Percentiles rank a stretch among this genome's conserved stretches.
phyloP scores from a whole-genome alignment of 2,329 filamentous ascomycete species.

The Aspergillus sp. region DNA sequence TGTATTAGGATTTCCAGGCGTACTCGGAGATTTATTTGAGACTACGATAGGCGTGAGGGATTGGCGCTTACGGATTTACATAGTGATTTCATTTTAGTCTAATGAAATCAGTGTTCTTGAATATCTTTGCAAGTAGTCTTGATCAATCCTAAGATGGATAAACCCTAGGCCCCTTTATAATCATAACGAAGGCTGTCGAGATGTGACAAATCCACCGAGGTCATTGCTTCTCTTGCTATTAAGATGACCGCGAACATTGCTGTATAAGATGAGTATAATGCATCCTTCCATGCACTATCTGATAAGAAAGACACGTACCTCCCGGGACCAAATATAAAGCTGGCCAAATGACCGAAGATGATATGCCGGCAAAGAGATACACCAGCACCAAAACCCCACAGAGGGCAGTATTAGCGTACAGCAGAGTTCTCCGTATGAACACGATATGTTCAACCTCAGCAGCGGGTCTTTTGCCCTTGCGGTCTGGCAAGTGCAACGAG shows the following conservation, averaged over 20 bases:
- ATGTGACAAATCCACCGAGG: constrained; percentile 30
- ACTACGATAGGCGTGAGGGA: no score
- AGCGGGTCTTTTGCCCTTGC: constrained; percentile 23
- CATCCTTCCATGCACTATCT: neutral
- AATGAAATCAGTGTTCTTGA: no score
- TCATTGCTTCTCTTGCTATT: constrained; percentile 27
- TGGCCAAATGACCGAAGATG: constrained; percentile 14
- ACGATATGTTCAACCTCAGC: constrained; percentile 11
- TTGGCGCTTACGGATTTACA: no score
- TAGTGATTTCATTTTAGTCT: no score
- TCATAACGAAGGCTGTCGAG: constrained; percentile 34
- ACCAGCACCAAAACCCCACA: constrained; percentile 24
- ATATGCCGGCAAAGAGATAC: constrained; percentile 14
- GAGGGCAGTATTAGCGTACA: constrained; percentile 20
- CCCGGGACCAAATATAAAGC: constrained; percentile 30
- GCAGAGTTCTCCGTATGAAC: constrained; percentile 16
- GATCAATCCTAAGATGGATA: no score
- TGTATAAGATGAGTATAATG: constrained; percentile 14
- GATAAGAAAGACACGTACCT: constrained; percentile 20
- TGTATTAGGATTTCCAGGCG: neutral
- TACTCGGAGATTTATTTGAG: neutral
- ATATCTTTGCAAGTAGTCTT: no score
- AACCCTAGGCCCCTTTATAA: constrained; percentile 33
- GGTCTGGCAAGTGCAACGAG: constrained; percentile 19
- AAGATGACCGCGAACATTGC: constrained; percentile 26